Conservation (phyloP, 129 eudicot species). For the Cynara cardunculus region DNA sequence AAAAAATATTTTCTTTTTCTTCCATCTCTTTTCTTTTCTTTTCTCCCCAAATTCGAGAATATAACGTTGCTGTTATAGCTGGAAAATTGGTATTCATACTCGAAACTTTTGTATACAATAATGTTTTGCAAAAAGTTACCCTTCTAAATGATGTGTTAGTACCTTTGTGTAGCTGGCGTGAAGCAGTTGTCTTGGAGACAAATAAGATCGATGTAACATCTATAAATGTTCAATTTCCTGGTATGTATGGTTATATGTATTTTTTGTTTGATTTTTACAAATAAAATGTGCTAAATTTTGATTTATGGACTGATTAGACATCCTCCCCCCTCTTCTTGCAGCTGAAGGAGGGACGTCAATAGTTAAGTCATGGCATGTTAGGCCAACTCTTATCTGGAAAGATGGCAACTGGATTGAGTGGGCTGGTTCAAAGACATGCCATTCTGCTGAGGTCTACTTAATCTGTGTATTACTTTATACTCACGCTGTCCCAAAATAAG, state of each 20-base stretch:
- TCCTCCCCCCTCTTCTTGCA: constrained; percentile 22
- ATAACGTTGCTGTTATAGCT: background rate
- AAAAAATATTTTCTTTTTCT: too few relatives aligned
- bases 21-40: too few relatives aligned
- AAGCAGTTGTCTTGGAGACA: constrained; percentile 73
- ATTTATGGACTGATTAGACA: constrained; percentile 3
- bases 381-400: constrained; percentile 72
- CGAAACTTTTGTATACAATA: background rate
- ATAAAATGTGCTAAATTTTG: background rate
- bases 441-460: constrained; percentile 55
- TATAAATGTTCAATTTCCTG: constrained; percentile 68
- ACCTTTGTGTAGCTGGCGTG: constrained; percentile 74
- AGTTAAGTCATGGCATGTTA: constrained; percentile 72
- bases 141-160: background rate
- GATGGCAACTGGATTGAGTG: constrained; percentile 78
- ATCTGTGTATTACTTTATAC: background rate
- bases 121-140: background rate
- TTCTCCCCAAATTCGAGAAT: too few relatives aligned
- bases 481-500: background rate
- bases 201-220: constrained; percentile 60
- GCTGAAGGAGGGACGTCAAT: constrained; percentile 59
- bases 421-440: constrained; percentile 31
- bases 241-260: constrained; percentile 30
- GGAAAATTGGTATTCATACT: background rate
- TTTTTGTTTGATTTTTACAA: background rate